Conservation (phyloP, 495 filamentous ascomycete genomes). For the Lepraria neglecta region DNA sequence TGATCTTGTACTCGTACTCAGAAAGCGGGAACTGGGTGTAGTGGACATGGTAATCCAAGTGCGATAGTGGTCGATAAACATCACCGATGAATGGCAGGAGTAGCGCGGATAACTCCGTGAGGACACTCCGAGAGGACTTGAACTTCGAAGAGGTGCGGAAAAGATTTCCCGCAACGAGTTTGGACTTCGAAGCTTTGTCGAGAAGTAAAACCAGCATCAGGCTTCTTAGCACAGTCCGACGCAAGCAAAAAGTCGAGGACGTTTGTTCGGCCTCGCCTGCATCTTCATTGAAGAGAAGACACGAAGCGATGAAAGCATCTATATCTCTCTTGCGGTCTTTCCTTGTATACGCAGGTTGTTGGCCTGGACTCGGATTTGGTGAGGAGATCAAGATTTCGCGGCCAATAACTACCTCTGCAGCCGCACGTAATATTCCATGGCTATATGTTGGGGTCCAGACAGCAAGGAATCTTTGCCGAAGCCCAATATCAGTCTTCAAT, state of each 20-base stretch:
- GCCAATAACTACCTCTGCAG: conserved; percentile 56
- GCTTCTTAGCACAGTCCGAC: conserved; percentile 52
- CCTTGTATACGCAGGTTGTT: conserved; percentile 12
- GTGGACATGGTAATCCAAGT: conserved; percentile 50
- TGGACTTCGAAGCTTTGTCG: conserved; percentile 45
- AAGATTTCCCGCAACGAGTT: conserved; percentile 35
- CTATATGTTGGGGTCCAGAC: conserved; percentile 57
- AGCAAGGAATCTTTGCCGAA: conserved; percentile 50
- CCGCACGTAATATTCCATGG: conserved; percentile 42
- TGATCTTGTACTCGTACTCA: conserved; percentile 53
- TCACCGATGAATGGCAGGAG: conserved; percentile 57
- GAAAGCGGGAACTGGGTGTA: conserved; percentile 52
- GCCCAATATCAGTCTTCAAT: conserved; percentile 53
- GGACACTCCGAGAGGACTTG: conserved; percentile 51
- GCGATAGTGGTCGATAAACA: conserved; percentile 46
- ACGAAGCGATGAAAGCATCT: conserved; percentile 50
- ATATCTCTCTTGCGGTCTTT: conserved; percentile 40
- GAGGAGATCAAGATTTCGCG: conserved; percentile 34
- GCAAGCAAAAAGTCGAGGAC: conserved; percentile 41
- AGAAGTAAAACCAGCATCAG: conserved; percentile 57
- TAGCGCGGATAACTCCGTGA: conserved; percentile 46
- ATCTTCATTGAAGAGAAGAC: conserved; percentile 57
- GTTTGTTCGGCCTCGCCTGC: conserved; percentile 10
- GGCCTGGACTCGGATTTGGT: not conserved
- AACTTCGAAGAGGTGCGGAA: conserved; percentile 44